Base-by-base conservation (phyloP, 805 yeast genomes). In the Teunomyces aglyptinius region DNA sequence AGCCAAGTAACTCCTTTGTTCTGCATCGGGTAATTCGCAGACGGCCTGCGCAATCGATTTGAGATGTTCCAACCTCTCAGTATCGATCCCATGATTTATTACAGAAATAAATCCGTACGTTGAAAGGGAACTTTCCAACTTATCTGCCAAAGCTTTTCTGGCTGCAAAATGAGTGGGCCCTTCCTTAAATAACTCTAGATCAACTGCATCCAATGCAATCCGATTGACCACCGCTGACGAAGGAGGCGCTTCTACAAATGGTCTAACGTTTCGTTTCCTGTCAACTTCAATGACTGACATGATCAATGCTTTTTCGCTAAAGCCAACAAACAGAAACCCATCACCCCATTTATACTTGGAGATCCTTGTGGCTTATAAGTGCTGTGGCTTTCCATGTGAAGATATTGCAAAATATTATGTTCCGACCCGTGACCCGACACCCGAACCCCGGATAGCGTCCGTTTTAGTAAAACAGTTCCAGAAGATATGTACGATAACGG, bases 61-160 rank as follows among this genome's bases (percentile, higher is more conserved):
- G 38, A 73, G 50, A 16, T 62, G 61, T 10, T 62, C 69, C 12
- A 75, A 51, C 7, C 56, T 51, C 15, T 62, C 70, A 11, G 50
- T 52, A 3, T 57, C 55, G 44, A 74, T 62, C 1, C 79, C 80
- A 50, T 70, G 77, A 48, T 73, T 73, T 5, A 60, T 54, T 18
- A 76, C 48, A 24, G 70, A 68, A 58, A 75, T 71, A 50, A 76
- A 76, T 1, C 80, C 80, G 46, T 68, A 66, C 1, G 72, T 66
- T 1, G 71, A 60, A 20, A 76, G 52, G 0, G 79, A 68, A 24
- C 57, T 53, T 46, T 75, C 78, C n/a, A 76, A 57, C 42, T 64
- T 61, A 1, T 44, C 49, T 1, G 79, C 79, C 34, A 75, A 58
- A 12, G 40, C 47, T 45, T 55, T 49, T 31, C 78, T 54, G 12